Conservation (phyloP, 2,329 filamentous ascomycete species). For the Penicillium sp. region DNA sequence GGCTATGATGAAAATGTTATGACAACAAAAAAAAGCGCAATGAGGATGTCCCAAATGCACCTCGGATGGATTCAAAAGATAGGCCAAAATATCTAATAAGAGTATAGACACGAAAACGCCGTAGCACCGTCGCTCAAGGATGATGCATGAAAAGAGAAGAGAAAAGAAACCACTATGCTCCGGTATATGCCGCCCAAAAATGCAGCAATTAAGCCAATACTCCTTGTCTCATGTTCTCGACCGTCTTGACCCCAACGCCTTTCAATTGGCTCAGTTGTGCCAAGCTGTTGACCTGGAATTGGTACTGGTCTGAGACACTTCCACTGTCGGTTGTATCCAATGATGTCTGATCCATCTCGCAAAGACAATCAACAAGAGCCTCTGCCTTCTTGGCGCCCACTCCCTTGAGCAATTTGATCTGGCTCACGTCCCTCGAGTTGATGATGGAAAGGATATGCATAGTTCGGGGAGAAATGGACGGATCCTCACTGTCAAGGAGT, state of each 20-base stretch:
- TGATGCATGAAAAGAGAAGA: slow-evolving; percentile 21
- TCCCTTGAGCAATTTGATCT: slow-evolving; percentile 49
- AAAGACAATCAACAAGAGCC: slow-evolving; percentile 49
- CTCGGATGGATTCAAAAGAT: neutral
- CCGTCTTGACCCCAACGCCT: slow-evolving; percentile 47
- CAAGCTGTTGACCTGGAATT: slow-evolving; percentile 40
- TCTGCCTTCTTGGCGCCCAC: slow-evolving; percentile 51
- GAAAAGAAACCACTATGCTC: slow-evolving; percentile 7
- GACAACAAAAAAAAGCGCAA: neutral
- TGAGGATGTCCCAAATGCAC: neutral
- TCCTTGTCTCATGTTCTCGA: slow-evolving; percentile 50
- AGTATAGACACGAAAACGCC: slow-evolving; percentile 21
- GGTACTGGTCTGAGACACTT: slow-evolving; percentile 20
- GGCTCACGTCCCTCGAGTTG: slow-evolving; percentile 47
- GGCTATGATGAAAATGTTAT: neutral
- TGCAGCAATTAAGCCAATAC: slow-evolving; percentile 35
- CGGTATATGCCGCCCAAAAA: slow-evolving; percentile 14
- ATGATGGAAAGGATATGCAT: slow-evolving; percentile 47
- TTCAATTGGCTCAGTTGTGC: slow-evolving; percentile 44
- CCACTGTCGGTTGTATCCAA: slow-evolving; percentile 16
- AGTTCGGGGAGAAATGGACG: slow-evolving; percentile 43
- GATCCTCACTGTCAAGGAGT: slow-evolving; percentile 22
- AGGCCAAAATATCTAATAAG: neutral
- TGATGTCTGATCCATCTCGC: slow-evolving; percentile 41
- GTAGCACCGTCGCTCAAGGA: slow-evolving; percentile 32